Evolutionary conservation across 805 yeast species (phyloP), one percentile per base, ranked within the genome.

Genomic region (Myxozyma melibiosi): DNA sequence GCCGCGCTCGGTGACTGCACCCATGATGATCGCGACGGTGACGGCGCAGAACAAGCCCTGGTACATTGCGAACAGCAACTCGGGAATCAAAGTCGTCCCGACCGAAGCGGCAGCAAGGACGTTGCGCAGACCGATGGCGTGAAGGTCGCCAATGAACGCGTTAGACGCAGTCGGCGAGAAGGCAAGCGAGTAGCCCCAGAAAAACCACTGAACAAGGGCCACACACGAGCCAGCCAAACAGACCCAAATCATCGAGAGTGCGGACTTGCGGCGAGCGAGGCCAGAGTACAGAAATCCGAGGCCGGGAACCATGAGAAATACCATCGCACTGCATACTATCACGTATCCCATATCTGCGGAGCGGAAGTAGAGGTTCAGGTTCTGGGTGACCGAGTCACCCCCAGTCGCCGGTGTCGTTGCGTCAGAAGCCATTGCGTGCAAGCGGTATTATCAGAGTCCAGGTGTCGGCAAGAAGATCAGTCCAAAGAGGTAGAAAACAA

Each of bases 121-220:
- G 69, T 87, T 80, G 68, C 86, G 80, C 68, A 89, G 83, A 3
- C 96, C 98, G 72, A 91, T 88, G 44, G 84, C 79, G 65, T 84
- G 84, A 65, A 92, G 73, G 70, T 91, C 85, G 4, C 98, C 99
- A 65, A 92, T 92, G 70, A 85, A 92, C 40, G 85, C 83, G 72
- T 90, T 90, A 33, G 84, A 75, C 1, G 96, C 89, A 0, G 87
- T 80, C 14, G 78, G 66, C 0, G 91, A 83, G 67, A 92, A 90
- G 2, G 98, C 94, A 40, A 94, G 73, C 0, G 97, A 89, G 70
- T 90, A 91, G 11, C 97, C 97, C 97, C 98, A 94, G 69, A 92
- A 90, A 72, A 90, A 92, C 98, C 98, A 92, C 70, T 90, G 97
- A 81, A 92, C 88, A 1, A 86, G 75, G 5, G 90, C 84, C 27